These are phyloP conservation scores for Pedinophyceae sp. DNA, from an alignment of 139 green algal species.

Conservation along the genomic window DNA sequence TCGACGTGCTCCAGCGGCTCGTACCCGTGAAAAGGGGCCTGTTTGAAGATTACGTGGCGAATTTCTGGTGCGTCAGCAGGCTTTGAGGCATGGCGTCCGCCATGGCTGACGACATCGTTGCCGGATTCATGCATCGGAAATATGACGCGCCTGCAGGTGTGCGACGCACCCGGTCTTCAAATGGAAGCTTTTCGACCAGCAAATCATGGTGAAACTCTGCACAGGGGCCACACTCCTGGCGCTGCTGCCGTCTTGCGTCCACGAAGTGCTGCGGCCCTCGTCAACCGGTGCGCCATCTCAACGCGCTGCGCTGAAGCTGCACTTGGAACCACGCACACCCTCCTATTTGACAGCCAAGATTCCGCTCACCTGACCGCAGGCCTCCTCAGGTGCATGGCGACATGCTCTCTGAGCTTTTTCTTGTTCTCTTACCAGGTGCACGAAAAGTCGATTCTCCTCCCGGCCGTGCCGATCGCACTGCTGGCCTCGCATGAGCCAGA, in stretches of 20 bases:
- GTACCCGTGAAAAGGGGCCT: constrained; percentile 71
- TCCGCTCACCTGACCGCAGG: not conserved
- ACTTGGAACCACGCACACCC: not conserved
- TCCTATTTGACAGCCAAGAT: not conserved
- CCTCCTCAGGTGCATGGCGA: not conserved
- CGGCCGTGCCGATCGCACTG: constrained; percentile 63
- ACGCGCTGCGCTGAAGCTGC: not conserved
- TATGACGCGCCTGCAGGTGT: too few relatives aligned
- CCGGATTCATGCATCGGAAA: too few relatives aligned
- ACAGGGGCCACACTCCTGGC: constrained; percentile 39
- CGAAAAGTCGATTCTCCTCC: constrained; percentile 92
- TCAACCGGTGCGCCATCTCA: not conserved
- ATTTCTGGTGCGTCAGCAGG: constrained; percentile 94
- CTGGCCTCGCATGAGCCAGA: constrained; percentile 28
- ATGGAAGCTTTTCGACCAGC: constrained; percentile 52
- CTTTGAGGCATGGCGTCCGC: too few relatives aligned
- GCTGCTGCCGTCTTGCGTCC: constrained; percentile 35
- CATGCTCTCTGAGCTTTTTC: not conserved
- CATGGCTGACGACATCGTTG: too few relatives aligned
- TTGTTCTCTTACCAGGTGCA: constrained; percentile 61
- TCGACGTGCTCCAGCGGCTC: constrained; percentile 46
- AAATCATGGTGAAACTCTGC: constrained; percentile 31
- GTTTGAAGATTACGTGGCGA: constrained; percentile 96
- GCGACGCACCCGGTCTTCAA: constrained; percentile 64
- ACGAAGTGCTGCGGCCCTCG: constrained; percentile 42